These are phyloP conservation scores for Pyrenophora seminiperda DNA, from an alignment of 2,329 filamentous ascomycete genomes.

Conservation along the genomic window DNA sequence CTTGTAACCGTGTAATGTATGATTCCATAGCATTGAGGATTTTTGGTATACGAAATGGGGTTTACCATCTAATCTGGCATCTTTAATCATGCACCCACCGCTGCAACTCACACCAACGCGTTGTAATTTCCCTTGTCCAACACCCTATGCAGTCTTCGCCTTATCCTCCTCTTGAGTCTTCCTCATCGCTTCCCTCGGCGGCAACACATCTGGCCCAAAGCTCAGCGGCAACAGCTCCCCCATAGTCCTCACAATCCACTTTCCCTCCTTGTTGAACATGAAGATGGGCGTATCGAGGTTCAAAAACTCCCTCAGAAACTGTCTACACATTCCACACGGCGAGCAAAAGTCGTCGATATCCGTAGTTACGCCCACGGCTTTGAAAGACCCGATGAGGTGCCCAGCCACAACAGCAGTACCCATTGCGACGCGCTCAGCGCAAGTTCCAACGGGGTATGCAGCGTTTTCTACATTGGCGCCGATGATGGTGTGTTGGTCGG, in stretches of 20 bases:
- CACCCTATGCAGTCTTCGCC: slow-evolving; percentile 23
- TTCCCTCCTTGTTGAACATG: slow-evolving; percentile 87
- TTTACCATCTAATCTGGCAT: neutral
- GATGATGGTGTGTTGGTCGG: slow-evolving; percentile 57
- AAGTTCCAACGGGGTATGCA: slow-evolving; percentile 90
- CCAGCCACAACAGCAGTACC: slow-evolving; percentile 74
- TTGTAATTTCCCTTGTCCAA: neutral
- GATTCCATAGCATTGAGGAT: neutral
- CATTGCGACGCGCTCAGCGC: slow-evolving; percentile 87
- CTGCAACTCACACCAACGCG: neutral
- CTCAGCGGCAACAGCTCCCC: slow-evolving; percentile 63
- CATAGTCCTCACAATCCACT: slow-evolving; percentile 71
- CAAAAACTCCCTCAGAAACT: slow-evolving; percentile 66
- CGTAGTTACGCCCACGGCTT: slow-evolving; percentile 83
- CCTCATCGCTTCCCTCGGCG: slow-evolving; percentile 41
- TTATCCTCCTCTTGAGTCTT: slow-evolving; percentile 34
- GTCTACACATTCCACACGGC: slow-evolving; percentile 95
- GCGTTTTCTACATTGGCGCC: slow-evolving; percentile 88
- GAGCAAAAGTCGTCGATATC: slow-evolving; percentile 62
- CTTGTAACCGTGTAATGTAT: neutral
- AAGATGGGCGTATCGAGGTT: slow-evolving; percentile 70
- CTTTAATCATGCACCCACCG: neutral
- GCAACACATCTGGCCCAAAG: slow-evolving; percentile 59
- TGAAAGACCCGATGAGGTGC: slow-evolving; percentile 52
- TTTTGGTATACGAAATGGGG: neutral